Conservation (phyloP, 345 rosid species). For the Hevea brasiliensis region DNA sequence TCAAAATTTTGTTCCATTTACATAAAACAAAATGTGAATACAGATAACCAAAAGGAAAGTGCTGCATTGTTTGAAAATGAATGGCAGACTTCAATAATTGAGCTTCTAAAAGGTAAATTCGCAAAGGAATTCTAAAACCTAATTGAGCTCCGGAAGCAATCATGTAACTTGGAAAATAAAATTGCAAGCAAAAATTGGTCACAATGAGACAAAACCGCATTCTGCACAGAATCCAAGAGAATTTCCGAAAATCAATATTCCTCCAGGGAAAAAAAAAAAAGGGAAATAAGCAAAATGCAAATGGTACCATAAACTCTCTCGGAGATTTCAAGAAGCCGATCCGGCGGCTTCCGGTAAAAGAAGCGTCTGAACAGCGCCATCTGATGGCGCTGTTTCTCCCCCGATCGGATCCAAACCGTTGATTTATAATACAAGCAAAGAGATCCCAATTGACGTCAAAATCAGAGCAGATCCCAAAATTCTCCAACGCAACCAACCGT, state of each 20-base stretch:
- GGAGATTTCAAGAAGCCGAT: constrained; percentile 99
- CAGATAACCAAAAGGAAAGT: neutral
- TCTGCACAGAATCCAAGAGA: neutral
- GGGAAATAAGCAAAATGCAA: neutral
- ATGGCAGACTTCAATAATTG: constrained; percentile 8
- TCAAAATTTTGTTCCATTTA: neutral
- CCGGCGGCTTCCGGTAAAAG: constrained; percentile 99
- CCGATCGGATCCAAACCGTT: constrained; percentile 79
- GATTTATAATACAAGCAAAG: constrained; percentile 33
- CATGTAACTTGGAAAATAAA: constrained; percentile 3
- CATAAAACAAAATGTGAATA: neutral
- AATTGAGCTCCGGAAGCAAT: constrained; percentile 8
- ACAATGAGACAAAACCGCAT: neutral
- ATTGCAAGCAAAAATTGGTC: constrained; percentile 4
- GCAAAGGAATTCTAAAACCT: neutral
- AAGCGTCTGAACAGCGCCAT: constrained; percentile 99
- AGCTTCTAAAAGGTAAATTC: constrained; percentile 11
- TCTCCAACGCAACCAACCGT: constrained; percentile 27
- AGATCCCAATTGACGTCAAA: constrained; percentile 35
- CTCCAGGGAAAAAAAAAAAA: neutral
- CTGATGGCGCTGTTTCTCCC: constrained; percentile 91
- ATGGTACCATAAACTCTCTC: constrained; percentile 87
- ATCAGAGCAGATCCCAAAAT: constrained; percentile 40
- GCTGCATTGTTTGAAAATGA: constrained; percentile 9
- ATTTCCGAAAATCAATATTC: neutral